Percentiles rank a stretch among this genome's conserved stretches.
Conservation (phyloP, 1,139 yeast genomes). For the Pichia sp. region DNA sequence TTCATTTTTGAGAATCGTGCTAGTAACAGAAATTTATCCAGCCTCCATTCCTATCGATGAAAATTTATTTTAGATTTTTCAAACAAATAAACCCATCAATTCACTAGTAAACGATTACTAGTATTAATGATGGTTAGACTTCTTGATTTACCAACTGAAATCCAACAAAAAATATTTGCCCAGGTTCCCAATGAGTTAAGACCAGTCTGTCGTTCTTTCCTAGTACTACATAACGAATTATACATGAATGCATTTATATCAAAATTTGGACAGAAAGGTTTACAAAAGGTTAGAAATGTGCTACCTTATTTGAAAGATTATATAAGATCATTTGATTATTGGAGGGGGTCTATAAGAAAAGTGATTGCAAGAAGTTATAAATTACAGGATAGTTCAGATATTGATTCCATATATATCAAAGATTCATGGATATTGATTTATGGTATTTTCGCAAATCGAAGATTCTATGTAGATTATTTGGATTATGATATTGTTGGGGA, state of each 20-base stretch:
- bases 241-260: slow-evolving; percentile 37
- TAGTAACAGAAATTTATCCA: no score
- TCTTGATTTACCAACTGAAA: slow-evolving; percentile 43
- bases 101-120: neutral
- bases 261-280: slow-evolving; percentile 37
- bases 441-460: slow-evolving; percentile 41
- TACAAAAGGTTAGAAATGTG: slow-evolving; percentile 31
- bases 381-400: slow-evolving; percentile 15
- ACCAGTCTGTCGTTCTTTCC: slow-evolving; percentile 33
- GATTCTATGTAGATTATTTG: slow-evolving; percentile 45
- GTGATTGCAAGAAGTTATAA: slow-evolving; percentile 31
- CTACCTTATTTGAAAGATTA: slow-evolving; percentile 35
- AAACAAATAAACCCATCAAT: neutral
- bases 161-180: slow-evolving; percentile 37
- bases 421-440: slow-evolving; percentile 54
- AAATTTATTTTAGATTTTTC: neutral
- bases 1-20: no score
- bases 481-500: slow-evolving; percentile 40
- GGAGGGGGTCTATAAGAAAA: slow-evolving; percentile 33
- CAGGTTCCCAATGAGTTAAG: slow-evolving; percentile 36
- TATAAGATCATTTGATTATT: slow-evolving; percentile 42
- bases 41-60: no score
- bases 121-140: neutral
- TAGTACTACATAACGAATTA: slow-evolving; percentile 44
- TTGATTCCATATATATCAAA: slow-evolving; percentile 27